Base-by-base conservation (phyloP, 2,329 filamentous ascomycete species). In the Metarhizium album region DNA sequence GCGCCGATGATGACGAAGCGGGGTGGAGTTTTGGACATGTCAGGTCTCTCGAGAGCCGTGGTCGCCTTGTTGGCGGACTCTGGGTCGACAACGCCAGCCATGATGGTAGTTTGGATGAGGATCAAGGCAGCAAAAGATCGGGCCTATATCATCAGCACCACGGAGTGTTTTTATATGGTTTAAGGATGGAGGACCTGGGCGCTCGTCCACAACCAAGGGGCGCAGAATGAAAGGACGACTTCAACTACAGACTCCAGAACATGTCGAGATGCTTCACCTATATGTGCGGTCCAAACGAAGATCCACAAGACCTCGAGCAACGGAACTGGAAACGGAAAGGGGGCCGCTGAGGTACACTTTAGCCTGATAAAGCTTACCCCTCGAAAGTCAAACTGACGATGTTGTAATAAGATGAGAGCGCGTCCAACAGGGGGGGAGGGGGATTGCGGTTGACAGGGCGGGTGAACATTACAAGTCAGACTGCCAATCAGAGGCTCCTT, bases 1-100 rank as follows among this genome's bases (percentile, higher is more conserved):
- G 87, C 89, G 20, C 90, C 90, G 58, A 95, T 83, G 60, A 95
- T 78, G 50, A 94, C 74, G 60, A 94, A 80, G 47, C 84, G 80
- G 3, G 83, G 79, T 23, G 80, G 75, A 31, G 63, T 69, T 5
- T 67, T 62, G 3, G 78, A 77, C 63, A 70, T 67, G 42, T 68
- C 62, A 8, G 73, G 72, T 45, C 67, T 71, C 9, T 69, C 68
- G 20, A 68, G 69, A 4, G 69, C 62, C 40, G 53, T 45, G 50
- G 48, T 38, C 50, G 53, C 23, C 57, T 46, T 45, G 50, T 49
- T 48, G 51, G 60, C 53, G 53, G 67, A 55, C 47, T 55, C 62
- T 52, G 58, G 56, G 43, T 55, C 53, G 43, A 47, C 52, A 46
- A 59, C 49, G 49, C 52, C 50, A 48, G 56, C 54, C 60, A 62